Evolutionary conservation across 306 rosid genomes (phyloP), one percentile per base, ranked within the genome.

Genomic region (Spatholobus suberectus): DNA sequence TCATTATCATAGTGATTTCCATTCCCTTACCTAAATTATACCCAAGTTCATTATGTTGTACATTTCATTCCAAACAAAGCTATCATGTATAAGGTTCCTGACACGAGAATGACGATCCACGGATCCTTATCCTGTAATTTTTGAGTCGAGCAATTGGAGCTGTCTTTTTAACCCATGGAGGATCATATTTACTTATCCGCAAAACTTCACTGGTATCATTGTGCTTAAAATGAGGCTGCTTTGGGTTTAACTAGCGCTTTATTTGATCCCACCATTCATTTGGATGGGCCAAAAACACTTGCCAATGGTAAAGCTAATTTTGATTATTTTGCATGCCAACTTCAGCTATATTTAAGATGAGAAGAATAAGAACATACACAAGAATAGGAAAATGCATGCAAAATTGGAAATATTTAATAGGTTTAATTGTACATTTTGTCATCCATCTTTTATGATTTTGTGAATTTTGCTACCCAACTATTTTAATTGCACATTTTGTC

Each of bases 91-190:
- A 35, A n/a, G 37, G 70, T 43, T 21, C 59, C 76, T 32, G 63
- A 92, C 66, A 65, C 85, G 73, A 75, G 90, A 82, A 65, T 8
- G 81, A 76, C n/a, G 75, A 59, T 84, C 73, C 1, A 47, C 6
- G 5, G 4, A 47, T 81, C 89, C 70, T n/a, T n/a, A n/a, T 29
- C 18, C 76, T 5, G 83, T 79, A 35, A 61, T 65, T 78, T 65
- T 75, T 38, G 81, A 72, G 83, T 94, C 96, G 18, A 91, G 91
- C 49, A 87, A 73, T 51, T 90, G 67, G 21, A 93, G 94, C 73
- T 96, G 97, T 81, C 75, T n/a, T 91, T 85, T 79, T 79, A 85
- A 96, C 84, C 98, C 98, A 96, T 17, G 96, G 94, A 78, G 99
- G 98, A 85, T 96, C 96, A 62, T 81, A 21, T 29, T 81, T 55